Conservation (phyloP, 225 moss, liverwort and hornwort genomes). For the Thuidium tamariscinum region DNA sequence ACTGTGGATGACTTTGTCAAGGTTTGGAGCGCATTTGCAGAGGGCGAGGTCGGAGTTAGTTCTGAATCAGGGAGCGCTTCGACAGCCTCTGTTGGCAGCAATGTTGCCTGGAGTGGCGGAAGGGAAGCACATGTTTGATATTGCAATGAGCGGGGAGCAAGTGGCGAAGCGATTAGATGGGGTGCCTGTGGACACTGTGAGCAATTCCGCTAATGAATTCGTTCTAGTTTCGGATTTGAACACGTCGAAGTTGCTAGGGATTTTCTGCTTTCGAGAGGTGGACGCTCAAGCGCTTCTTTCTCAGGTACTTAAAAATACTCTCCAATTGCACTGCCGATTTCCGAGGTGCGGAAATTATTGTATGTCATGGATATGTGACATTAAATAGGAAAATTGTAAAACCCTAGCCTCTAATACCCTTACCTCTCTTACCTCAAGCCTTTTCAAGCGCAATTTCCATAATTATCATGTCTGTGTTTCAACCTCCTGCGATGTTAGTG, state of each 20-base stretch:
- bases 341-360: not conserved
- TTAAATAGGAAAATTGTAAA: not conserved
- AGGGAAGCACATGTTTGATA: conserved; percentile 65
- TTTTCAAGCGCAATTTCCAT: not conserved
- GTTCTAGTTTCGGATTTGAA: conserved; percentile 84
- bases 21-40: conserved; percentile 30
- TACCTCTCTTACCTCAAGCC: not conserved
- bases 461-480: not conserved
- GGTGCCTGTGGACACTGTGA: conserved; percentile 94
- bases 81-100: conserved; percentile 28
- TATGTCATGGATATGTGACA: not conserved
- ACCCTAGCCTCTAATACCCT: not conserved
- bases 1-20: conserved; percentile 18
- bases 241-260: conserved; percentile 78
- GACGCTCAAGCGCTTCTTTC: conserved; percentile 91
- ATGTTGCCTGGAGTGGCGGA: conserved; percentile 32
- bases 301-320: conserved; percentile 32
- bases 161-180: conserved; percentile 85
- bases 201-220: conserved; percentile 98
- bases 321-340: not conserved
- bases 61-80: not conserved
- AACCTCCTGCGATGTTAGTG: not conserved
- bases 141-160: conserved; percentile 84
- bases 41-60: conserved; percentile 6
- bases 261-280: conserved; percentile 87